A percentile compares a stretch with the other conserved stretches of the same genome.
phyloP scores from a whole-genome alignment of 2,329 filamentous ascomycete genomes.

The Xylaria sp. region DNA sequence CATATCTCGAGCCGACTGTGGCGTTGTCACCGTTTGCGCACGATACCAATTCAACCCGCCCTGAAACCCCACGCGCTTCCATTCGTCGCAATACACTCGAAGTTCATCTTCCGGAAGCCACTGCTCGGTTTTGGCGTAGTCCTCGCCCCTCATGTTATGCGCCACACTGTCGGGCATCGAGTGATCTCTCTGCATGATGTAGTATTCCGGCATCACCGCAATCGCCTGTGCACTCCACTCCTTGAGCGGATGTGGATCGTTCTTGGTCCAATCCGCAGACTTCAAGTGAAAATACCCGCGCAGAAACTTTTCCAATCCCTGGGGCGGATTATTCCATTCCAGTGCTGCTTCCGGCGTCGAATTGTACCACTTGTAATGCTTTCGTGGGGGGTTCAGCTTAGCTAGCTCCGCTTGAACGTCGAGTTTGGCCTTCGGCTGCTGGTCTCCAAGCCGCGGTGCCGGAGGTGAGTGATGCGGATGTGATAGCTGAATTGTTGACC shows the following conservation, averaged over 20 bases:
- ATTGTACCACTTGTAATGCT: constrained; percentile 78
- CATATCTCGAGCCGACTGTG: constrained; percentile 59
- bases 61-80: constrained; percentile 70
- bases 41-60: constrained; percentile 75
- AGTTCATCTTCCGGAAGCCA: constrained; percentile 71
- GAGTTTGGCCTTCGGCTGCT: constrained; percentile 33
- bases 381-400: constrained; percentile 64
- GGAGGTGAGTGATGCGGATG: constrained; percentile 70
- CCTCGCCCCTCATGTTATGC: constrained; percentile 63
- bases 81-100: constrained; percentile 69
- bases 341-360: constrained; percentile 61
- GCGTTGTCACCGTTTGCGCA: constrained; percentile 62
- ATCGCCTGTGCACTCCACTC: constrained; percentile 68
- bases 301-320: constrained; percentile 65
- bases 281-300: constrained; percentile 76
- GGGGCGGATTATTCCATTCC: constrained; percentile 52
- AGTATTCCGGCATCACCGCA: constrained; percentile 71
- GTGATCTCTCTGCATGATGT: constrained; percentile 68
- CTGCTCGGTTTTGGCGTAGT: constrained; percentile 52
- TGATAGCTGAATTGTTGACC: constrained; percentile 69
- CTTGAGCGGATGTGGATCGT: constrained; percentile 62
- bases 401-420: constrained; percentile 68
- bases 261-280: constrained; percentile 67
- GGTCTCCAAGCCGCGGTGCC: constrained; percentile 55
- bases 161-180: constrained; percentile 69